Percentiles rank a stretch among this genome's conserved stretches.
phyloP scores from a whole-genome alignment of 306 rosid genomes.

The Gynostemma pentaphyllum region DNA sequence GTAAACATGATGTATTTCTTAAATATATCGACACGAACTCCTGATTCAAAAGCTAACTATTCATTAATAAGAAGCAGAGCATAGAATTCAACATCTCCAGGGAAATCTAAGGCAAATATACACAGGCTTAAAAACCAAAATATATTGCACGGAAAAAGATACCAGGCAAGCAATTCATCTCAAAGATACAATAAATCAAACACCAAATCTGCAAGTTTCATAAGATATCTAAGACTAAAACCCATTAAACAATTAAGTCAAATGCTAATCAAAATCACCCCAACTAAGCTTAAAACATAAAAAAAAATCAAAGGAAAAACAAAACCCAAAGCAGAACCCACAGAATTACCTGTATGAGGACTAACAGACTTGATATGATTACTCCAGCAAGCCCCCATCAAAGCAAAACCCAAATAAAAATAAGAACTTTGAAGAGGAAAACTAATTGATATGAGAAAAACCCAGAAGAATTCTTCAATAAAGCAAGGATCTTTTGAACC shows the following conservation, averaged over 20 bases:
- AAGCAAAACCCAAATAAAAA: slow-evolving; percentile 21
- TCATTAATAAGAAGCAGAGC: neutral
- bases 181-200: neutral
- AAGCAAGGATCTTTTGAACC: neutral
- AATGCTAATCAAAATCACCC: neutral
- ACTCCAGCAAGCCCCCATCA: slow-evolving; percentile 97
- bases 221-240: neutral
- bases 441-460: neutral
- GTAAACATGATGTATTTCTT: neutral
- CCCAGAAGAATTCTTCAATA: neutral
- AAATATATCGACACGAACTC: neutral
- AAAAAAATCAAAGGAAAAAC: neutral
- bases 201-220: neutral
- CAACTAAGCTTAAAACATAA: neutral
- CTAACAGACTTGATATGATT: slow-evolving; percentile 55
- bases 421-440: slow-evolving; percentile 19
- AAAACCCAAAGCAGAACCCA: neutral
- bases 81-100: neutral
- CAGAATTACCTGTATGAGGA: slow-evolving; percentile 48
- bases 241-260: neutral
- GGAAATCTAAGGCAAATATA: neutral
- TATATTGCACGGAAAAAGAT: neutral
- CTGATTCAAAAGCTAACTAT: neutral
- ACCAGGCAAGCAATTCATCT: neutral
- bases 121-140: neutral